Evolutionary conservation across 75 land plant species (phyloP).

Genomic region (Pinus taeda): DNA sequence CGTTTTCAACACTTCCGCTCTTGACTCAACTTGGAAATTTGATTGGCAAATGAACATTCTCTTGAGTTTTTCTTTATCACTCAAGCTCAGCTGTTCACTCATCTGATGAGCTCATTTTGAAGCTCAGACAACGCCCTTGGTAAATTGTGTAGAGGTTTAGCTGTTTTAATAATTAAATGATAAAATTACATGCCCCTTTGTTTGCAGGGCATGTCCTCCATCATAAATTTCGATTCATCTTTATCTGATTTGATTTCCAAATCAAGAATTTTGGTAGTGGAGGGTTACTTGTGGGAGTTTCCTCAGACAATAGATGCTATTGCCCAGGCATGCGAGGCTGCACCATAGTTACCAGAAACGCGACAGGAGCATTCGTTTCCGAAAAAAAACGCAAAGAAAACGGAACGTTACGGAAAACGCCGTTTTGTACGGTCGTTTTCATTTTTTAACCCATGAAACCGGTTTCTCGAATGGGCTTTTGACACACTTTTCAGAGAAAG

Average conservation of each 20-base stretch:
- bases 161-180: background rate
- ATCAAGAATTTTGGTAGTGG: conserved; percentile 77
- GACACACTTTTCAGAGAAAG: no score
- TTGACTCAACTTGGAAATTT: background rate
- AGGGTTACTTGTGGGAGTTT: conserved; percentile 92
- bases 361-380: no score
- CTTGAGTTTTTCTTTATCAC: background rate
- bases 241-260: conserved; percentile 61
- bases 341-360: no score
- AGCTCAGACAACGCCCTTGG: background rate
- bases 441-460: no score
- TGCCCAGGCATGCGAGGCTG: conserved; percentile 70
- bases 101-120: conserved; percentile 1
- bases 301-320: conserved; percentile 84
- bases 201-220: conserved; percentile 89
- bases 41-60: background rate
- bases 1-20: background rate
- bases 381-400: no score
- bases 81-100: background rate
- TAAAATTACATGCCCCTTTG: background rate
- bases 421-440: no score
- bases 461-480: no score
- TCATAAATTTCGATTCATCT: conserved; percentile 56
- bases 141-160: background rate
- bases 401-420: no score